Evolutionary conservation across 108 stramenopile genomes (phyloP), one percentile per base, ranked within the genome.

Genomic region (Fistulifera pelliculosa): DNA sequence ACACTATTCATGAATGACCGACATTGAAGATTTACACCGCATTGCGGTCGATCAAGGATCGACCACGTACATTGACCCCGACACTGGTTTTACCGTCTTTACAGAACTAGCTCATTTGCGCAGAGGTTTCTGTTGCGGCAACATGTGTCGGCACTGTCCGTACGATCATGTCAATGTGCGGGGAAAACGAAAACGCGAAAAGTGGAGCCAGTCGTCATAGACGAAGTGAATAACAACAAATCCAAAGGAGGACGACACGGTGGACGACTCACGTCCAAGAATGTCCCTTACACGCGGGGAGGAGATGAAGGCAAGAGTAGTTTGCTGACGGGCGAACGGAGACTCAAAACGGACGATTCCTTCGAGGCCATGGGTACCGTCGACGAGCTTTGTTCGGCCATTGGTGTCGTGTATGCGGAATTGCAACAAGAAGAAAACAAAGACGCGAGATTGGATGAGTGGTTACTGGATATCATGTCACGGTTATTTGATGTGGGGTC

Each of bases 91-190:
- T 72, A 77, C 55, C 5, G 90, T 92, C 38, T 94, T 94, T 71
- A 96, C 95, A 0, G 80, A 86, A 58, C 27, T 79, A 8, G 58
- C 77, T 1, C 93, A 92, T 64, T 68, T 74, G 47, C 71, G 76
- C 50, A 75, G 94, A 40, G 95, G 94, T 12, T 79, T 53, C 31
- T 96, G 95, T 60, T 96, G 95, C 68, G 95, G 95, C 13, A 77
- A 75, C 51, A 66, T 62, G 14, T 96, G 95, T 70, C 85, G 93
- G 16, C 95, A 96, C 61, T 96, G 95, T 70, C 93, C 93, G 15
- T 96, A 81, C 51, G 94, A 92, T 14, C 90, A 81, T 71, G 73
- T 71, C 31, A 81, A 87, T 61, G 94, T 94, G 11, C 62, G n/a
- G 26, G 42, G 27, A 11, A 39, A 56, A 18, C 47, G 13, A 45